phyloP scores from a whole-genome alignment of 345 rosid species.

The Litchi chinensis region DNA sequence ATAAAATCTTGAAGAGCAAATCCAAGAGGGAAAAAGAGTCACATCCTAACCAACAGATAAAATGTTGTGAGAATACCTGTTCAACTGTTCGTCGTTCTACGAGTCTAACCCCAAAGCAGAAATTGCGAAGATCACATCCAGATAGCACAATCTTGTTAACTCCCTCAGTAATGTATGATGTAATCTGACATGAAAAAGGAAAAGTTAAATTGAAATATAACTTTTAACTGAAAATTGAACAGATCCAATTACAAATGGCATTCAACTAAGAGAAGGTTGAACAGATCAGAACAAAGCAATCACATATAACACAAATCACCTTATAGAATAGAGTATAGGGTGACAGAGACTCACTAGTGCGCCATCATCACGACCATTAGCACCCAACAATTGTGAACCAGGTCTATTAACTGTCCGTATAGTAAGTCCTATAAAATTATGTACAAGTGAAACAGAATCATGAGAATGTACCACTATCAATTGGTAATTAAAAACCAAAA shows the following conservation, averaged over 20 bases:
- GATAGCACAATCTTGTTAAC: constrained; percentile 31
- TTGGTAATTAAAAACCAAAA: background rate
- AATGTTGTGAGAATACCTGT: constrained; percentile 22
- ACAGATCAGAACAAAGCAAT: constrained; percentile 6
- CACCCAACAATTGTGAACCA: constrained; percentile 36
- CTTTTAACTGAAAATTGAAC: background rate
- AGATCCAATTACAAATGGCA: background rate
- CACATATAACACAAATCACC: constrained; percentile 11
- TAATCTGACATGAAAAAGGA: constrained; percentile 20
- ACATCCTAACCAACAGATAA: background rate
- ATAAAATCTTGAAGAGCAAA: background rate
- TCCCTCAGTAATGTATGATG: constrained; percentile 20
- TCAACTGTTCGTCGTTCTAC: constrained; percentile 29
- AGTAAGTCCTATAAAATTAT: constrained; percentile 19
- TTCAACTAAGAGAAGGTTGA: background rate
- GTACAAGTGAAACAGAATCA: constrained; percentile 2
- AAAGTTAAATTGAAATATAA: background rate
- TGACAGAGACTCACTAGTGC: constrained; percentile 34
- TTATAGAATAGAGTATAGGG: constrained; percentile 4
- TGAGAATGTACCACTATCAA: background rate
- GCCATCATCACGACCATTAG: constrained; percentile 51
- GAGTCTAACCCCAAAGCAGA: constrained; percentile 37
- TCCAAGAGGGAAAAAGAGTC: background rate
- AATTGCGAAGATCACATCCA: constrained; percentile 29
- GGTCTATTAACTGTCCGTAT: constrained; percentile 31